Percentiles rank a stretch among this genome's conserved stretches.
Evolutionary conservation across 139 green algal species (phyloP).

Genomic region (Tetratostichococcus sp.): DNA sequence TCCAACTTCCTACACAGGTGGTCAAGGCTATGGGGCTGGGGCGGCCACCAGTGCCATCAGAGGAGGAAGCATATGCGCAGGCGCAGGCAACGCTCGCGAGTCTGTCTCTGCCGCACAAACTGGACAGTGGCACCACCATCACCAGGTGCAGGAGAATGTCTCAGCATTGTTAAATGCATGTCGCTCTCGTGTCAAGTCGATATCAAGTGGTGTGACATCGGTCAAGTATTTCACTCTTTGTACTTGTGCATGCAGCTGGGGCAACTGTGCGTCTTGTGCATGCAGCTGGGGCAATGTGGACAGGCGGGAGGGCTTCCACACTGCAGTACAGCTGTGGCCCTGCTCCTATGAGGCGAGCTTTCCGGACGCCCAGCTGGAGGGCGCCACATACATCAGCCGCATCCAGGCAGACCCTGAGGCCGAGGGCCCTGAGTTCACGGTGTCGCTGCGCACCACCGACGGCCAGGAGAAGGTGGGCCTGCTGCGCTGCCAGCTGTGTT

Average conservation of each 20-base stretch:
- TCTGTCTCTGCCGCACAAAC: neutral
- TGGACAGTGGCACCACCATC: slow-evolving; percentile 11
- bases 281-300: slow-evolving; percentile 20
- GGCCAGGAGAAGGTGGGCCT: neutral
- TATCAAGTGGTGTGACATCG: no score
- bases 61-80: neutral
- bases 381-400: slow-evolving; percentile 1
- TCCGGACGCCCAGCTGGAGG: neutral
- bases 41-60: neutral
- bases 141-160: no score
- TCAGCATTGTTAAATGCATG: neutral
- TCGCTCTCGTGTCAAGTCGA: no score
- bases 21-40: neutral
- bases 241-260: no score
- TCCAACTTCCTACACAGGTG: no score
- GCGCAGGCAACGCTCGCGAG: neutral
- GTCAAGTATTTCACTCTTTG: no score
- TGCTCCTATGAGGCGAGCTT: slow-evolving; percentile 1
- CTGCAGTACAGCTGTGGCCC: slow-evolving; percentile 17
- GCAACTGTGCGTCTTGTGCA: no score
- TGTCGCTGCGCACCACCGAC: neutral
- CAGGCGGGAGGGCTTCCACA: slow-evolving; percentile 10
- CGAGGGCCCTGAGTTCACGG: slow-evolving; percentile 6
- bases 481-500: no score
- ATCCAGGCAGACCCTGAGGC: neutral